Evolutionary conservation across 106 monocot species (phyloP).

Genomic region (Alisma plantagoaquatica): DNA sequence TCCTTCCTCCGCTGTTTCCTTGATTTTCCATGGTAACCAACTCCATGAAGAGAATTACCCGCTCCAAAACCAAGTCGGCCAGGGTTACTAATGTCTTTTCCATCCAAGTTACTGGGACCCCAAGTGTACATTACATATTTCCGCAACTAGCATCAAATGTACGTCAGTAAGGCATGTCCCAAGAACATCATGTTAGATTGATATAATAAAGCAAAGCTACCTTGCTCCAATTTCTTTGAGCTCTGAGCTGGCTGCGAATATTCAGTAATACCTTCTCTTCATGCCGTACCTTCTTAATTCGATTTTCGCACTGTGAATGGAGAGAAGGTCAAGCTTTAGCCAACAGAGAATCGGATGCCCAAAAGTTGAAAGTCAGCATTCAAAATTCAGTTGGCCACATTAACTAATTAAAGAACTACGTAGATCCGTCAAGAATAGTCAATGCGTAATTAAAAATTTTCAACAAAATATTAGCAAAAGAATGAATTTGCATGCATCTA

Average conservation of each 20-base stretch:
- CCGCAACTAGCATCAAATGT: conserved; percentile 33
- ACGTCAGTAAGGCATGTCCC: not conserved
- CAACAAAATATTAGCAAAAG: too few species aligned
- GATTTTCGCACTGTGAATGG: conserved; percentile 65
- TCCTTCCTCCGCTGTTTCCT: conserved; percentile 15
- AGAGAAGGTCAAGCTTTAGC: too few species aligned
- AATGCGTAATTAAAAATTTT: too few species aligned
- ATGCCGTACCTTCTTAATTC: conserved; percentile 51
- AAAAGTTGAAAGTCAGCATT: too few species aligned
- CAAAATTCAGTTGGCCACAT: too few species aligned
- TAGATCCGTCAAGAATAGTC: too few species aligned
- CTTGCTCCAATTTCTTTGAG: conserved; percentile 65
- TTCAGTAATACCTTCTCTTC: conserved; percentile 49
- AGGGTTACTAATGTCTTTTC: conserved; percentile 11
- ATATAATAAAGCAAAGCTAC: conserved; percentile 27
- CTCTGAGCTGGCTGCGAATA: conserved; percentile 37
- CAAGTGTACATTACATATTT: conserved; percentile 83
- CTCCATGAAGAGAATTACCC: conserved; percentile 21
- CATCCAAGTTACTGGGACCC: conserved; percentile 50
- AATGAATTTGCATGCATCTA: too few species aligned
- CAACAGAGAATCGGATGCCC: too few species aligned
- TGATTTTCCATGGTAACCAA: conserved; percentile 24
- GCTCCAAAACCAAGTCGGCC: conserved; percentile 9
- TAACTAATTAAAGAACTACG: too few species aligned
- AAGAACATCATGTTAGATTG: too few species aligned